Evolutionary conservation across 1,284 basidiomycete species (phyloP).

Genomic region (Violaceomyces palustris): DNA sequence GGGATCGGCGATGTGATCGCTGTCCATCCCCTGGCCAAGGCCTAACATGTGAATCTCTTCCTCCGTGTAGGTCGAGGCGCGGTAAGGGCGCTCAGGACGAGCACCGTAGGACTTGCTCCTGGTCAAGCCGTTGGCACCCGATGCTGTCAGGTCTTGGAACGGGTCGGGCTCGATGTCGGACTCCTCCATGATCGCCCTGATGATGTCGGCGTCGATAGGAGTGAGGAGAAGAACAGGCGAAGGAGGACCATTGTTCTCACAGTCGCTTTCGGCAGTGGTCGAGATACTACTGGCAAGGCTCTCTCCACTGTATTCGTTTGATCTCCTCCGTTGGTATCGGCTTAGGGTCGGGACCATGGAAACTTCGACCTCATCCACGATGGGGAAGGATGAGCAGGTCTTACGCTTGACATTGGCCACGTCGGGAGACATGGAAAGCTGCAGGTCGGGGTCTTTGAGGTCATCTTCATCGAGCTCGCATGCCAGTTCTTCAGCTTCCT

Average conservation of each 20-base stretch:
- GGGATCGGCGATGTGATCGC: neutral
- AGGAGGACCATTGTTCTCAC: too few species aligned
- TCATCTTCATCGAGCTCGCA: conserved; percentile 24
- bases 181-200: conserved; percentile 17
- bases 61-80: conserved; percentile 32
- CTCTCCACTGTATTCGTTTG: neutral
- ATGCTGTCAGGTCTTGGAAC: conserved; percentile 16
- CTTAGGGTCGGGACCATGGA: conserved; percentile 10
- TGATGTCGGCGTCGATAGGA: conserved; percentile 21
- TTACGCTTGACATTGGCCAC: neutral
- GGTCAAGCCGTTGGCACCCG: conserved; percentile 12
- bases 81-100: conserved; percentile 20
- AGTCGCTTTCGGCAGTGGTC: neutral
- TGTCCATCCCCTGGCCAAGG: neutral
- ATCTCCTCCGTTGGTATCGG: conserved; percentile 1
- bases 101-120: neutral
- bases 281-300: neutral
- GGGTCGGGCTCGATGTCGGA: too few species aligned
- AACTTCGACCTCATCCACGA: conserved; percentile 5
- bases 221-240: too few species aligned
- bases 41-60: conserved; percentile 23
- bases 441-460: conserved; percentile 13
- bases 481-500: conserved; percentile 29
- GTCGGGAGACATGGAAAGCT: neutral
- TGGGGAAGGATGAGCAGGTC: neutral